phyloP scores from a whole-genome alignment of 139 green algal genomes.

The Astrephomene gubernaculifera region DNA sequence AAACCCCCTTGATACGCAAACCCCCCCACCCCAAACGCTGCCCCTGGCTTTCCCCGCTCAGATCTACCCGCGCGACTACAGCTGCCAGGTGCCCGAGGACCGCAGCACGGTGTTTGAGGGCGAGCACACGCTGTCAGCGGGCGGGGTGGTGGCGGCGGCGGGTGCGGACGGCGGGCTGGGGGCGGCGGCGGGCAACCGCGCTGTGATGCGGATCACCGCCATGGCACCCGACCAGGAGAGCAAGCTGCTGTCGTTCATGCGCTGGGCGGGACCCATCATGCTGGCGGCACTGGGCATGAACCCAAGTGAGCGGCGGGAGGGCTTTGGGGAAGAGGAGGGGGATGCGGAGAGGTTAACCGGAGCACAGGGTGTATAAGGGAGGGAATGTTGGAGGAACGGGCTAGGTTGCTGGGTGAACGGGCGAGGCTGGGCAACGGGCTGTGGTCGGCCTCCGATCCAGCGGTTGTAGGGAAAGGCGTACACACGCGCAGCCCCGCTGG shows the following conservation, averaged over 20 bases:
- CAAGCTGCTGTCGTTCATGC: slow-evolving; percentile 58
- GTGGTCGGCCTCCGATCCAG: no score
- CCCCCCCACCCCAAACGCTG: background rate
- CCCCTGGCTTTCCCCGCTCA: background rate
- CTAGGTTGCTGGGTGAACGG: no score
- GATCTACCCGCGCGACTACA: slow-evolving; percentile 1
- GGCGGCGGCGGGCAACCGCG: background rate
- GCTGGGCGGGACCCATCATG: slow-evolving; percentile 59
- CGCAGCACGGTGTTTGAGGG: slow-evolving; percentile 33
- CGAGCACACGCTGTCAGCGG: slow-evolving; percentile 30
- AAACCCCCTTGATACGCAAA: no score
- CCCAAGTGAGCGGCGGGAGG: slow-evolving; percentile 30
- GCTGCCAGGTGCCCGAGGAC: slow-evolving; percentile 48
- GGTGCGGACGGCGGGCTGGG: background rate
- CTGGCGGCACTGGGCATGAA: slow-evolving; percentile 58
- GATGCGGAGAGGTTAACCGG: no score
- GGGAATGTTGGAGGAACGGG: no score
- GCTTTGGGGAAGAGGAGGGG: background rate
- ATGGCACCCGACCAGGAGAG: slow-evolving; percentile 50
- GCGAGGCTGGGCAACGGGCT: no score
- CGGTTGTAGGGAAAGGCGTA: no score
- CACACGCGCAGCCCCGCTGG: no score
- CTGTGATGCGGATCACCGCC: slow-evolving; percentile 27
- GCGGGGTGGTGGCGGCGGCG: background rate
- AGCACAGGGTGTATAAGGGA: no score